phyloP scores from a whole-genome alignment of 2,329 filamentous ascomycete genomes.

The Paecilomyces variotii region DNA sequence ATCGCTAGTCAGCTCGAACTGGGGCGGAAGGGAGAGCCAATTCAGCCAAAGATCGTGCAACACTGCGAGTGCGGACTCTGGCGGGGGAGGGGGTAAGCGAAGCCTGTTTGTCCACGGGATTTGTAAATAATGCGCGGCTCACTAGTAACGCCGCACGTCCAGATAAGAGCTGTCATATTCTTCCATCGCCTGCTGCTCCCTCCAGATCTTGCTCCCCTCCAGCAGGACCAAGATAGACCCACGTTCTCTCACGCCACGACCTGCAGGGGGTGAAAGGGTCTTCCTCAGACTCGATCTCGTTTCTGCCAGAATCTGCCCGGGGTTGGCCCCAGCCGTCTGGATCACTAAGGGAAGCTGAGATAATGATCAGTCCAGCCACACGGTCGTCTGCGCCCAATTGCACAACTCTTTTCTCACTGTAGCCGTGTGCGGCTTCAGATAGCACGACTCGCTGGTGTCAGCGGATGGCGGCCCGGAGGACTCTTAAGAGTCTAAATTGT shows the following conservation, averaged over 20 bases:
- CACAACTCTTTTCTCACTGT: background rate
- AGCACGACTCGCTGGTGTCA: background rate
- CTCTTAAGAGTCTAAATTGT: background rate
- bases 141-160: background rate
- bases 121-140: background rate
- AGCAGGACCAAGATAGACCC: background rate
- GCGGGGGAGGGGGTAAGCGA: background rate
- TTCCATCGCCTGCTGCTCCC: background rate
- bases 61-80: background rate
- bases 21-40: background rate
- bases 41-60: background rate
- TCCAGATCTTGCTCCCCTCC: background rate
- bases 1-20: background rate
- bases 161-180: constrained; percentile 9
- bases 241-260: background rate
- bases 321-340: background rate
- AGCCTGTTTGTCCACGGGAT: background rate
- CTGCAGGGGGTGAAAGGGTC: background rate
- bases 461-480: background rate
- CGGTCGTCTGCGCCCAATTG: background rate
- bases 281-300: background rate
- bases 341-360: background rate
- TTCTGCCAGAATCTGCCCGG: background rate
- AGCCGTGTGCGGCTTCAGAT: background rate
- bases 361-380: background rate